phyloP scores from a whole-genome alignment of 352 stramenopile genomes.

The Phytopythium montanum region DNA sequence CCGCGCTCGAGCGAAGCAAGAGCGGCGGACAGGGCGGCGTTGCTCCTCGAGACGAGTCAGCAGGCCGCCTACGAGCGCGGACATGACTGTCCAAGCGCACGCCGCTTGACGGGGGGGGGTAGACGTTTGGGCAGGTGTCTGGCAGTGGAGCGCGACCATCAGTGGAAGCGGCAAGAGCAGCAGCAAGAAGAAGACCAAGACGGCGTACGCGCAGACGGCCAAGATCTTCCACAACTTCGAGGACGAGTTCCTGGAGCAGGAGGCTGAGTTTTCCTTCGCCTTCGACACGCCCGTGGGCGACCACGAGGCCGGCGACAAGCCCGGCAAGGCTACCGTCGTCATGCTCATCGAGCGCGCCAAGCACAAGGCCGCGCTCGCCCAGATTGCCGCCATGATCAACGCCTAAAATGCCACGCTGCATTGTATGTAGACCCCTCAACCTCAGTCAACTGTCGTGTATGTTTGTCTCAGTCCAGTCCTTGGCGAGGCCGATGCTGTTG shows the following conservation, averaged over 20 bases:
- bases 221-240: slow-evolving; percentile 88
- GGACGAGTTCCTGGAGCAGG: slow-evolving; percentile 81
- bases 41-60: too few species aligned
- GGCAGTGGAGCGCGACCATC: too few species aligned
- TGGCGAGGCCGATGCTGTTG: slow-evolving; percentile 61
- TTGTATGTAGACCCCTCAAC: slow-evolving; percentile 38
- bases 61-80: too few species aligned
- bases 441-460: not conserved
- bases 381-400: slow-evolving; percentile 81
- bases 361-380: slow-evolving; percentile 77
- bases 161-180: slow-evolving; percentile 44
- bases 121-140: too few species aligned
- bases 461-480: slow-evolving; percentile 60
- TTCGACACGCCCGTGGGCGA: slow-evolving; percentile 72
- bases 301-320: slow-evolving; percentile 51
- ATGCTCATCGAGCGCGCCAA: slow-evolving; percentile 76
- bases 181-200: slow-evolving; percentile 85
- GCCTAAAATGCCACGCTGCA: slow-evolving; percentile 38
- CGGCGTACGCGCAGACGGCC: slow-evolving; percentile 49
- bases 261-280: slow-evolving; percentile 61
- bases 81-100: too few species aligned
- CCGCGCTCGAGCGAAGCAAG: too few species aligned
- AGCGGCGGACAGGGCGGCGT: too few species aligned
- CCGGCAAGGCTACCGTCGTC: slow-evolving; percentile 65
- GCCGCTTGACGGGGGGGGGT: too few species aligned